Evolutionary conservation across 129 eudicot species (phyloP).

Genomic region (Artemisia tridentata): DNA sequence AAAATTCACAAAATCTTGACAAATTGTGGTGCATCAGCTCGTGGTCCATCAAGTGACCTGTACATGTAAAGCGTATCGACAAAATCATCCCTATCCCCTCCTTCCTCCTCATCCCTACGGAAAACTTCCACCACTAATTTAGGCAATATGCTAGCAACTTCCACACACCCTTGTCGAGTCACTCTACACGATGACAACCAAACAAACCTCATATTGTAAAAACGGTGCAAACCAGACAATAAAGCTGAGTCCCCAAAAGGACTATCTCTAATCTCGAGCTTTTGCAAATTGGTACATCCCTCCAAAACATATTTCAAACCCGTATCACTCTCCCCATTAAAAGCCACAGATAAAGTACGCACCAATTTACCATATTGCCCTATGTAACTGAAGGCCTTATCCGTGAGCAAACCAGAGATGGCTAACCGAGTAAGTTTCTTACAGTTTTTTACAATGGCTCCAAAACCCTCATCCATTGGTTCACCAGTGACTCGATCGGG

Average conservation of each 20-base stretch:
- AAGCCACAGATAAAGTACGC: slow-evolving; percentile 68
- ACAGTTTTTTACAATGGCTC: slow-evolving; percentile 84
- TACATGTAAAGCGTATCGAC: slow-evolving; percentile 67
- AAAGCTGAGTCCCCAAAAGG: slow-evolving; percentile 76
- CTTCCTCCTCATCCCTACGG: slow-evolving; percentile 30
- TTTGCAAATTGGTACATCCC: slow-evolving; percentile 72
- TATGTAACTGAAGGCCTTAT: slow-evolving; percentile 62
- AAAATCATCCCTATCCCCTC: slow-evolving; percentile 40
- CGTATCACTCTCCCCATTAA: slow-evolving; percentile 62
- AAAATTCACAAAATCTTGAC: slow-evolving; percentile 50
- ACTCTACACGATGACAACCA: slow-evolving; percentile 71
- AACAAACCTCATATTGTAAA: slow-evolving; percentile 70
- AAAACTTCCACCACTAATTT: slow-evolving; percentile 60
- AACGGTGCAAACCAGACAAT: slow-evolving; percentile 64
- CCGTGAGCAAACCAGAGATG: slow-evolving; percentile 66
- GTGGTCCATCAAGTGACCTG: slow-evolving; percentile 66
- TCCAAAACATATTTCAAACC: slow-evolving; percentile 59
- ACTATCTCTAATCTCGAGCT: slow-evolving; percentile 78
- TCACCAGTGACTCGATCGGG: slow-evolving; percentile 60
- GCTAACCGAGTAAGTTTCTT: slow-evolving; percentile 79
- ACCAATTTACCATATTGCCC: slow-evolving; percentile 76
- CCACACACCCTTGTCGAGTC: slow-evolving; percentile 51
- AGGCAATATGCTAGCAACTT: slow-evolving; percentile 54
- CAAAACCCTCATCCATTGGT: slow-evolving; percentile 85
- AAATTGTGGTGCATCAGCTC: slow-evolving; percentile 58